Evolutionary conservation across 2,329 filamentous ascomycete species (phyloP).

Genomic region (Trichophyton rubrum): DNA sequence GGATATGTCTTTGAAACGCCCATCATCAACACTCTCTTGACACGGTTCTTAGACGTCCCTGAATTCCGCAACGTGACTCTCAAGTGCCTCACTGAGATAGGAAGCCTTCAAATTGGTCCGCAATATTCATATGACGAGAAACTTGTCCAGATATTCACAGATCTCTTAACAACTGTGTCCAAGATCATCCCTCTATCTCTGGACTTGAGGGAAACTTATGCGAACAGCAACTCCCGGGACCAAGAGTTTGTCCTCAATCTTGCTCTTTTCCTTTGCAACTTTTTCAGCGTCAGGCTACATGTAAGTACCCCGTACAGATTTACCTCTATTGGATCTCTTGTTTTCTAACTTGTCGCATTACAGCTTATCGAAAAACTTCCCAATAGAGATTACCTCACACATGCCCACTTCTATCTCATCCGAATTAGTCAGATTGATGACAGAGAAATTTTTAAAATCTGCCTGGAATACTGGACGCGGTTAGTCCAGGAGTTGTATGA

Average conservation of each 20-base stretch:
- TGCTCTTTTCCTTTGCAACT: slow-evolving; percentile 90
- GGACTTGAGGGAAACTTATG: slow-evolving; percentile 83
- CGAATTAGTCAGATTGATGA: slow-evolving; percentile 98
- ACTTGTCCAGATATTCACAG: slow-evolving; percentile 95
- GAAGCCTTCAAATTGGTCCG: slow-evolving; percentile 72
- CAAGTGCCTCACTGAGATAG: slow-evolving; percentile 95
- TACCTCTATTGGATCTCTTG: slow-evolving; percentile 13
- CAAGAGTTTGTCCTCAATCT: slow-evolving; percentile 98
- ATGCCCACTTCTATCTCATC: slow-evolving; percentile 96
- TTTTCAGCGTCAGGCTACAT: slow-evolving; percentile 84
- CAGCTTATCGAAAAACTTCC: slow-evolving; percentile 90
- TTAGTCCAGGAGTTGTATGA: slow-evolving; percentile 96
- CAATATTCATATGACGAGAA: slow-evolving; percentile 79
- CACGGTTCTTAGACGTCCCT: slow-evolving; percentile 79
- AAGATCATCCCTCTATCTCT: slow-evolving; percentile 84
- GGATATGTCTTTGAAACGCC: slow-evolving; percentile 98
- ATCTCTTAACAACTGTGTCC: slow-evolving; percentile 82
- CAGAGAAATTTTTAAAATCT: slow-evolving; percentile 98
- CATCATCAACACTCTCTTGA: slow-evolving; percentile 86
- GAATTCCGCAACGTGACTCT: slow-evolving; percentile 95
- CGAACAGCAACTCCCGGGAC: slow-evolving; percentile 78
- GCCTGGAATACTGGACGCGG: slow-evolving; percentile 97
- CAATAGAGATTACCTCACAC: slow-evolving; percentile 85
- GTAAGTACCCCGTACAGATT: slow-evolving; percentile 36
- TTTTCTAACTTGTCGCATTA: slow-evolving; percentile 12